Evolutionary conservation across 352 stramenopile genomes (phyloP).

Genomic region (Globisporangium emineosum): DNA sequence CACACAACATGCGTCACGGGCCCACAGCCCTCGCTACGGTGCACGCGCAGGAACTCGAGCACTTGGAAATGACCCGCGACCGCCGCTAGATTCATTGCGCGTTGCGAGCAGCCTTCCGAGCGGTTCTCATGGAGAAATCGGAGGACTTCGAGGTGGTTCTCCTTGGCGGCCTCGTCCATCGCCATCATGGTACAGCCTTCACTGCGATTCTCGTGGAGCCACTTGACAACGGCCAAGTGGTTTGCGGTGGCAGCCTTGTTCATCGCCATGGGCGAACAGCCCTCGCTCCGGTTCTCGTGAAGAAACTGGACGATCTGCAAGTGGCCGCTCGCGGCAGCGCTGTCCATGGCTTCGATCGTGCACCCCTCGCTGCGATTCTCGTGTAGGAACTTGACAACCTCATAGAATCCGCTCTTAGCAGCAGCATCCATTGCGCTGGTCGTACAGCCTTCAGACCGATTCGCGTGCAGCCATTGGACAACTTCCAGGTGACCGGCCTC

Average conservation of each 20-base stretch:
- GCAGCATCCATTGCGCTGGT: slow-evolving; percentile 4
- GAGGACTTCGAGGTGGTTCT: slow-evolving; percentile 8
- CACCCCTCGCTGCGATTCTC: slow-evolving; percentile 8
- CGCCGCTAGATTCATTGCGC: slow-evolving; percentile 15
- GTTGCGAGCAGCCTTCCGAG: slow-evolving; percentile 2
- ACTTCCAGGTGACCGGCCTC: neutral
- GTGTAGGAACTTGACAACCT: slow-evolving; percentile 11
- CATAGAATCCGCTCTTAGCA: neutral
- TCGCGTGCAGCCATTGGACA: slow-evolving; percentile 3
- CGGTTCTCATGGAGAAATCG: slow-evolving; percentile 12
- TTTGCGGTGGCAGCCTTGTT: slow-evolving; percentile 15
- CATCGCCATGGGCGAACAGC: slow-evolving; percentile 13
- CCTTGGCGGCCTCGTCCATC: slow-evolving; percentile 8
- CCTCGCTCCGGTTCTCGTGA: slow-evolving; percentile 1
- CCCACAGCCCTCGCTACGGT: slow-evolving; percentile 16
- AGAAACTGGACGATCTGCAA: slow-evolving; percentile 10
- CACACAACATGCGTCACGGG: neutral
- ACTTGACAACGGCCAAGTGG: slow-evolving; percentile 17
- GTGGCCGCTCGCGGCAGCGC: neutral
- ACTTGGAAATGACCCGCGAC: slow-evolving; percentile 1
- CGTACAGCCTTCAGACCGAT: slow-evolving; percentile 12
- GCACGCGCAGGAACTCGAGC: slow-evolving; percentile 14
- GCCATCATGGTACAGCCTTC: slow-evolving; percentile 4
- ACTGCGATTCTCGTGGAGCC: slow-evolving; percentile 14
- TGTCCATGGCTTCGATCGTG: slow-evolving; percentile 4